Conservation (phyloP, 2,329 filamentous ascomycete genomes). For the Phialocephala subalpina region DNA sequence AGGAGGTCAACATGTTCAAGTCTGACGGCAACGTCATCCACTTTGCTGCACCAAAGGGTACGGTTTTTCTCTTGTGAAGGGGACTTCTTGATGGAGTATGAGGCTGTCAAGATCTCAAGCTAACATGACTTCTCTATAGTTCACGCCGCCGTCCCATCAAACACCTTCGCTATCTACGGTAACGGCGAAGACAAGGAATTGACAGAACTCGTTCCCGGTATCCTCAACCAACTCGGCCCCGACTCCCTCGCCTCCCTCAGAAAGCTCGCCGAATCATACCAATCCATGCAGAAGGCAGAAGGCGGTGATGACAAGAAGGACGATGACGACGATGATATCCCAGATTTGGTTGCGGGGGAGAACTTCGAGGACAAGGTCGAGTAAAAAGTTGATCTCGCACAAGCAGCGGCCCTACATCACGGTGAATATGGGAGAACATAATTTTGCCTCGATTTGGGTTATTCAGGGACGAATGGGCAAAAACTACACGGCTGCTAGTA, state of each 20-base stretch:
- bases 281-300: constrained; percentile 96
- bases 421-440: constrained; percentile 23
- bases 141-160: constrained; percentile 94
- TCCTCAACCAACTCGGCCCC: constrained; percentile 99
- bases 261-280: constrained; percentile 99
- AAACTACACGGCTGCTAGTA: constrained; percentile 32
- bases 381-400: constrained; percentile 35
- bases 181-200: constrained; percentile 99
- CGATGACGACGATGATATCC: constrained; percentile 89
- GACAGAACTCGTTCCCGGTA: constrained; percentile 97
- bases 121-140: constrained; percentile 61
- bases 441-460: constrained; percentile 32
- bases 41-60: constrained; percentile 97
- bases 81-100: too few species aligned
- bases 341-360: constrained; percentile 94
- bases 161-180: constrained; percentile 99
- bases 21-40: constrained; percentile 99
- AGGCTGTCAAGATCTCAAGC: not conserved
- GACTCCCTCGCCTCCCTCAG: constrained; percentile 97
- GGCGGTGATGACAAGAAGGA: constrained; percentile 78
- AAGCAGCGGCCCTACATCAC: not conserved
- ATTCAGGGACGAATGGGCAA: constrained; percentile 28
- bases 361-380: constrained; percentile 93
- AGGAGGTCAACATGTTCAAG: constrained; percentile 99
- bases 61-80: not conserved